These are phyloP conservation scores for Alternaria brassicae DNA, from an alignment of 2,329 filamentous ascomycete species.

Conservation along the genomic window DNA sequence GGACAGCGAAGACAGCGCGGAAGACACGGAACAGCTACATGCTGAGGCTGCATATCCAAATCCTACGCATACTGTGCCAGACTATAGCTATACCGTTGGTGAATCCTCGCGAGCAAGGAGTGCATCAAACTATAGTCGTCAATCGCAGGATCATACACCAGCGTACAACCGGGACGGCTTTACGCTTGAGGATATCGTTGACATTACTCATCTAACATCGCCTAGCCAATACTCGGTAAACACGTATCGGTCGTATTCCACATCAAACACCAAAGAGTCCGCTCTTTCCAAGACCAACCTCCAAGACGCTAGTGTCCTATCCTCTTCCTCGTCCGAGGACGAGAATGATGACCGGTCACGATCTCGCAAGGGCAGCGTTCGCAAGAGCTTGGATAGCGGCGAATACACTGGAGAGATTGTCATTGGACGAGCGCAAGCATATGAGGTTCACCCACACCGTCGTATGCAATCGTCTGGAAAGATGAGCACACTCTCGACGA, in stretches of 20 bases:
- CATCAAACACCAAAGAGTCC: constrained; percentile 46
- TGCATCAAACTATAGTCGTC: constrained; percentile 16
- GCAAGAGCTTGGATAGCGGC: constrained; percentile 45
- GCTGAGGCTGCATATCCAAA: constrained; percentile 19
- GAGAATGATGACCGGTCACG: constrained; percentile 35
- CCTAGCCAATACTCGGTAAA: constrained; percentile 41
- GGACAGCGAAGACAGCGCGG: constrained; percentile 45
- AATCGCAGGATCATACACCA: constrained; percentile 21
- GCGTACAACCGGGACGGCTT: constrained; percentile 29
- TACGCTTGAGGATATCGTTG: constrained; percentile 31
- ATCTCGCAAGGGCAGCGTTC: constrained; percentile 28
- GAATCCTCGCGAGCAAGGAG: constrained; percentile 19
- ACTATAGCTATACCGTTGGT: constrained; percentile 29
- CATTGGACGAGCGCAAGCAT: constrained; percentile 49
- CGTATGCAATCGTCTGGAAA: constrained; percentile 39
- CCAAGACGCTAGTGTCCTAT: constrained; percentile 50
- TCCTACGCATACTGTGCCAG: constrained; percentile 8
- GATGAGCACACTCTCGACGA: constrained; percentile 44
- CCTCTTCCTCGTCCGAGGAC: constrained; percentile 51
- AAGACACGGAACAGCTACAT: constrained; percentile 23
- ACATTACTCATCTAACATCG: constrained; percentile 35
- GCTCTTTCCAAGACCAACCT: constrained; percentile 43
- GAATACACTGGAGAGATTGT: constrained; percentile 46
- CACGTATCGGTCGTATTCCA: constrained; percentile 35
- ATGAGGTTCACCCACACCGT: constrained; percentile 39